phyloP scores from a whole-genome alignment of 192 early-diverging fungal genomes.

The Dimargaris cristalligena region DNA sequence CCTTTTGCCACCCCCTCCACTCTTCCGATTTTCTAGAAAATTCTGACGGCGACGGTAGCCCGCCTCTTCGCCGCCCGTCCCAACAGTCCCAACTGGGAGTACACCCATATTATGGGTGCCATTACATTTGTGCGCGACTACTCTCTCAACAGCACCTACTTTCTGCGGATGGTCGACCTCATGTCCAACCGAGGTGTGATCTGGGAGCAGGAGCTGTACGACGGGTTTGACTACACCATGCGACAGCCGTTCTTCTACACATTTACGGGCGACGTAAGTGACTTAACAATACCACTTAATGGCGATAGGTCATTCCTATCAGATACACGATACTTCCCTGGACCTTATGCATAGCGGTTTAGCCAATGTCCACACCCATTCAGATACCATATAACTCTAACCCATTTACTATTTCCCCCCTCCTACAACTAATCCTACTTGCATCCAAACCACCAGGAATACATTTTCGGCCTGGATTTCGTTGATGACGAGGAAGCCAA shows the following conservation, averaged over 20 bases:
- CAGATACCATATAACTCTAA: no score
- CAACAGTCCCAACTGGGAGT: constrained; percentile 44
- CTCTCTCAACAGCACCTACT: constrained; percentile 38
- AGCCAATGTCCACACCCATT: no score
- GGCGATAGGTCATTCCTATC: no score
- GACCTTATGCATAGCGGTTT: no score
- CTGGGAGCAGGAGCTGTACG: constrained; percentile 70
- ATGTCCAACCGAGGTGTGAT: constrained; percentile 36
- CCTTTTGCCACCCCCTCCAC: constrained; percentile 13
- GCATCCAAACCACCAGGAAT: no score
- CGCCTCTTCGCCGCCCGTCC: constrained; percentile 58
- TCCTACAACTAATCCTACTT: no score
- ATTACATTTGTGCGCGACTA: constrained; percentile 47
- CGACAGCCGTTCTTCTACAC: constrained; percentile 51
- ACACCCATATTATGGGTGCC: constrained; percentile 50
- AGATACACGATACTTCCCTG: no score
- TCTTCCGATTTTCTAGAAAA: constrained; percentile 38
- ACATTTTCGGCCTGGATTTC: constrained; percentile 53
- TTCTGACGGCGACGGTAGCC: constrained; percentile 57
- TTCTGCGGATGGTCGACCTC: constrained; percentile 53
- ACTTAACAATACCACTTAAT: no score
- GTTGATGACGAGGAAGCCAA: constrained; percentile 45
- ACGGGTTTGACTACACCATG: constrained; percentile 46
- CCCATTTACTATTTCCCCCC: no score
- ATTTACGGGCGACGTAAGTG: constrained; percentile 31